A percentile compares a stretch with the other conserved stretches of the same genome.
These are phyloP conservation scores for Scedosporium aurantiacum DNA, from an alignment of 2,329 filamentous ascomycete species.

Conservation along the genomic window DNA sequence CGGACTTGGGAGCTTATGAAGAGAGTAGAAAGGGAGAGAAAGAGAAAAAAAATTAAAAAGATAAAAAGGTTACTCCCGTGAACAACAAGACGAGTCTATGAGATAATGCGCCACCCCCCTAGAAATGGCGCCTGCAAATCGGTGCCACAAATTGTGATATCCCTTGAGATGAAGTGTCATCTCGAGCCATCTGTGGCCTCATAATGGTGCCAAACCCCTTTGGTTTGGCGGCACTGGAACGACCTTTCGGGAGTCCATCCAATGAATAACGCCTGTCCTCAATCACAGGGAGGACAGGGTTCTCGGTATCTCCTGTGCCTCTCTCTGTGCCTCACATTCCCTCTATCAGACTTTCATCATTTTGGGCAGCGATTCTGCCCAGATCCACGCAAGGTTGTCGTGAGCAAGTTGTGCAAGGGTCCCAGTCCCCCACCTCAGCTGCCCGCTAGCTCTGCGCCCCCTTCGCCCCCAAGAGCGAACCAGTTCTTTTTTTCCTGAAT, in stretches of 20 bases:
- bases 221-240: too few species aligned
- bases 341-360: too few species aligned
- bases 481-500: too few species aligned
- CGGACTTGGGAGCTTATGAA: conserved; percentile 1
- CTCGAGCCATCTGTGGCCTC: neutral
- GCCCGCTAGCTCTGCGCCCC: neutral
- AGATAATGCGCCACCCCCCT: neutral
- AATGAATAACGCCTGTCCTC: neutral
- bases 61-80: neutral
- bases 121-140: neutral
- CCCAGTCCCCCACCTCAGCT: neutral
- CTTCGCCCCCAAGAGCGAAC: too few species aligned
- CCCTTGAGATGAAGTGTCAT: neutral
- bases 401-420: neutral
- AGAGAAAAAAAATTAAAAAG: conserved; percentile 4
- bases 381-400: too few species aligned
- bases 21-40: neutral
- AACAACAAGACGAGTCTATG: neutral
- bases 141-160: neutral
- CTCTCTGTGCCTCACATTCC: too few species aligned
- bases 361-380: too few species aligned
- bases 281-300: neutral
- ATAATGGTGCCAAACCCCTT: neutral
- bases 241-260: neutral
- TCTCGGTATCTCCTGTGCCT: too few species aligned